Base-by-base conservation (phyloP, 1,284 basidiomycete genomes). In the Fomitopsis pinicola region DNA sequence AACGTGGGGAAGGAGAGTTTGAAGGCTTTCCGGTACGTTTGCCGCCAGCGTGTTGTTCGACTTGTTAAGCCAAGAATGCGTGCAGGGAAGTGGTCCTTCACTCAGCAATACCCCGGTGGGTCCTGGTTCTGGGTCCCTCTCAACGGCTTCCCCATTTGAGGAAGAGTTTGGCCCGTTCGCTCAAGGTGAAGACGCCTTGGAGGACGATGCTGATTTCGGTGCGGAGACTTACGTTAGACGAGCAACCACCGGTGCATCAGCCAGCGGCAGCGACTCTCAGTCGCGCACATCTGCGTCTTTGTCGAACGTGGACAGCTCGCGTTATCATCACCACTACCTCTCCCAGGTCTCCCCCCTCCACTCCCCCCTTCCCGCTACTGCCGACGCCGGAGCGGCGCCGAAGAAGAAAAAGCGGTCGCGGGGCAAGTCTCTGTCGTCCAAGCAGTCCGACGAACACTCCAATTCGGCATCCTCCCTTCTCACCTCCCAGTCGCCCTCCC, bases 21-120 rank as follows among this genome's bases (percentile, higher is more conserved):
- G 84, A 88, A 66, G 85, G 85, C 0, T 87, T 87, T 72, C 83
- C 80, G 65, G 84, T 82, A 15, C 58, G 81, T 75, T 50, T 67
- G 57, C 12, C 38, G 14, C 26, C 54, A 28, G 55, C 19, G 9
- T 42, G 17, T 53, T 17, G 15, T 42, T 33, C 30, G 15, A 9
- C 4, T 19, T 35, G 9, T 22, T 50, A 22, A 26, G n/a, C 28
- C 30, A 1, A 4, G 5, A 30, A 6, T 6, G 9, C 44, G 3
- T 54, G 35, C 64, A 75, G 64, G 76, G 76, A 7, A 76, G 75
- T 59, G 75, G 75, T 3, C 59, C 65, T 17, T 62, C 65, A 12
- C 28, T n/a, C 4, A 22, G 17, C 28, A 12, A 15, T 65, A 19
- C 65, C 65, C 45, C 59, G 62, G 9, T 63, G 2, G 62, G 58